Evolutionary conservation across 2,329 filamentous ascomycete genomes (phyloP).

Genomic region (Fusarium sambucinum): DNA sequence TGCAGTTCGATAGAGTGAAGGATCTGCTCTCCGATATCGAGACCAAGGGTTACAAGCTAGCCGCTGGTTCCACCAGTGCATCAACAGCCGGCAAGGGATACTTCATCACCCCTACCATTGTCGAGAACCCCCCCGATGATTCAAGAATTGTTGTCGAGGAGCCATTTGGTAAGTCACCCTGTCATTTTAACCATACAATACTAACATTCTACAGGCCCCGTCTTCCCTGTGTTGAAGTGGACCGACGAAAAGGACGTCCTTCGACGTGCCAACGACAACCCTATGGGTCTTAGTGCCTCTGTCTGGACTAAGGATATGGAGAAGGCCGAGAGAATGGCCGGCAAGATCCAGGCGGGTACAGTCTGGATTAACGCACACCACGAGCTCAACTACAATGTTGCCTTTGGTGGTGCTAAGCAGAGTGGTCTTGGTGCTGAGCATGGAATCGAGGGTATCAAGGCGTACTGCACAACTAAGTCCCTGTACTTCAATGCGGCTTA

Average conservation of each 20-base stretch:
- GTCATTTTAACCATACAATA: neutral
- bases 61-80: constrained; percentile 43
- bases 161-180: constrained; percentile 54
- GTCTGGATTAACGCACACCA: constrained; percentile 70
- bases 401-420: constrained; percentile 60
- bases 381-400: constrained; percentile 54
- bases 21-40: constrained; percentile 64
- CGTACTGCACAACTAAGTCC: neutral
- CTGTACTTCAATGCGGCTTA: neutral
- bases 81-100: constrained; percentile 56
- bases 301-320: constrained; percentile 67
- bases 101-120: constrained; percentile 69
- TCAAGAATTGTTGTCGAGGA: constrained; percentile 69
- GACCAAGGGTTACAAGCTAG: constrained; percentile 57
- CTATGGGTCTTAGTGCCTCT: constrained; percentile 64
- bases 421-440: constrained; percentile 59
- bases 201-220: constrained; percentile 57
- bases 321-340: constrained; percentile 63
- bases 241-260: constrained; percentile 72
- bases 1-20: constrained; percentile 70
- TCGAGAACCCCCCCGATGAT: constrained; percentile 69
- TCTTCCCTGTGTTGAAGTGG: constrained; percentile 73
- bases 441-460: constrained; percentile 56
- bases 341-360: constrained; percentile 65
- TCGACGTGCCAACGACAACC: constrained; percentile 65